Evolutionary conservation across 208 protist species (phyloP).

Genomic region (Novymonas esmeraldas): DNA sequence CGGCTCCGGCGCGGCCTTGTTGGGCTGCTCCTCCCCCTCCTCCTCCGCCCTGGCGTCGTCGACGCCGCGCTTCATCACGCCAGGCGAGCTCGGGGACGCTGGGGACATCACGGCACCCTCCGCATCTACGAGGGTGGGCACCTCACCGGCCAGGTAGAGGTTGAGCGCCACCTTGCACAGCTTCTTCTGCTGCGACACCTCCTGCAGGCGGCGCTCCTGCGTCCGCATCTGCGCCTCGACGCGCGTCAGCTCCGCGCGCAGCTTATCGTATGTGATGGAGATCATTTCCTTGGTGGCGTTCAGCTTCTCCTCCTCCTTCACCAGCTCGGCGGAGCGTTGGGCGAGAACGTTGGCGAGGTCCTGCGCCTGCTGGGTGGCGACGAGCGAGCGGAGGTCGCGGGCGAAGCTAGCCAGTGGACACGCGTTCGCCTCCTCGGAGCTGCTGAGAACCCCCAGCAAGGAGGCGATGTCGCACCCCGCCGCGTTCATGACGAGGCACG

Average conservation of each 20-base stretch:
- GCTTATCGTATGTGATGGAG: conserved; percentile 71
- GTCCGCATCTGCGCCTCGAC: conserved; percentile 81
- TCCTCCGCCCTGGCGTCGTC: conserved; percentile 30
- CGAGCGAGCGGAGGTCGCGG: conserved; percentile 41
- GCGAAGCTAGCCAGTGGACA: conserved; percentile 76
- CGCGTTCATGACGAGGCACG: too few species aligned
- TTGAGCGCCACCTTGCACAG: conserved; percentile 82
- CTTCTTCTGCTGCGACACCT: conserved; percentile 71
- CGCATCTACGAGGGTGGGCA: conserved; percentile 47
- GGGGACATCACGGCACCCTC: conserved; percentile 16
- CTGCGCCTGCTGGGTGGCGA: conserved; percentile 14
- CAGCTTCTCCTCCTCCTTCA: conserved; percentile 77
- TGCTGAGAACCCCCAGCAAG: conserved; percentile 60
- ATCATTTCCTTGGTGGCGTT: conserved; percentile 48
- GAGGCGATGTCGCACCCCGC: conserved; percentile 58
- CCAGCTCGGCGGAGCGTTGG: conserved; percentile 54
- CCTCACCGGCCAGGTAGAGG: conserved; percentile 60
- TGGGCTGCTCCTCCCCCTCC: conserved; percentile 28
- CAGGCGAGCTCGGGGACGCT: conserved; percentile 5
- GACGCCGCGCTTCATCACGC: conserved; percentile 34
- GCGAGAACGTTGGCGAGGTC: conserved; percentile 66
- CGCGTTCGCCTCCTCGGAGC: conserved; percentile 42
- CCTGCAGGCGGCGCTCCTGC: conserved; percentile 53
- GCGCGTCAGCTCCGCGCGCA: conserved; percentile 75
- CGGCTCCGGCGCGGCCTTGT: conserved; percentile 46